Evolutionary conservation across 2,329 filamentous ascomycete genomes (phyloP), one percentile per base, ranked within the genome.

Genomic region (Cladophialophora exuberans): DNA sequence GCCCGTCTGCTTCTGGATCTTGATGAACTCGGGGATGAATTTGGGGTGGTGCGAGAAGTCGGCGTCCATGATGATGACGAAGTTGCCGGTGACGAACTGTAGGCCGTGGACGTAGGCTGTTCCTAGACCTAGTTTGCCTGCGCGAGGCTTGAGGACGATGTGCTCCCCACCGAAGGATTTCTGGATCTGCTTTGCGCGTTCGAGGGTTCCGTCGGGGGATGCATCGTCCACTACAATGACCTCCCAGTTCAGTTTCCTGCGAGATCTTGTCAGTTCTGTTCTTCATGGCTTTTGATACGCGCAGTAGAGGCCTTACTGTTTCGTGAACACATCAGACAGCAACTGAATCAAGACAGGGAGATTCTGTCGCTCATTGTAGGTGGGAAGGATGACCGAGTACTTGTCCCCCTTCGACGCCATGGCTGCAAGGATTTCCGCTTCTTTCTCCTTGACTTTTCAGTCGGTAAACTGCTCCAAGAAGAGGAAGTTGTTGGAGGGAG

Each of bases 21-120:
- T 82, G 67, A 99, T 90, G 90, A 99, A 97, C 70, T 87, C 81
- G 50, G 92, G 86, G 75, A 99, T 96, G 83, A 97, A 99, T 78
- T 97, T 99, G 70, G 94, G 94, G 80, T 99, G 94, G 79, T 99
- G 94, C 66, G 85, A 90, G 82, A 99, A 99, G 77, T 99, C 94
- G 75, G 95, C 94, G 79, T 99, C 94, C 94, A 99, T 99, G 82
- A 99, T 99, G 80, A 99, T 90, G 71, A 99, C 90, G 70, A 86
- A 97, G 82, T 95, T 97, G 67, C 94, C 94, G 18, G 86, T 91
- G 20, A 83, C 88, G 71, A 89, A 97, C 72, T 96, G 84, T 57
- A 99, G 82, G 48, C 93, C 93, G 75, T 97, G 92, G 33, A 97
- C 90, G 77, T 97, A 97, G 44, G 93, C 93, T 2, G 93, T 97